These are phyloP conservation scores for Hyphodiscus sp. DNA, from an alignment of 2,329 filamentous ascomycete genomes.

Conservation along the genomic window DNA sequence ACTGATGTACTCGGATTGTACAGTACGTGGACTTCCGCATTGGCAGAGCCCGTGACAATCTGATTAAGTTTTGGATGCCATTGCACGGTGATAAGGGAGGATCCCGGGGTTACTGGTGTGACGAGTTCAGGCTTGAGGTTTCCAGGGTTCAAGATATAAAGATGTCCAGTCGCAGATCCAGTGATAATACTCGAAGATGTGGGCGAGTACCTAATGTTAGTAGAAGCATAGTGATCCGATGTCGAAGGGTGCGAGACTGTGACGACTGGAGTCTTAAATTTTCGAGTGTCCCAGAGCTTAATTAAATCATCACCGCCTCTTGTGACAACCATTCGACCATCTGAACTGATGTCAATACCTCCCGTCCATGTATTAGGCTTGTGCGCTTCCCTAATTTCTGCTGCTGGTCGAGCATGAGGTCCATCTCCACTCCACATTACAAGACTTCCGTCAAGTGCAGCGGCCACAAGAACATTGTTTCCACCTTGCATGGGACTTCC, in stretches of 20 bases:
- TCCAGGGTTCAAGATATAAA: constrained; percentile 90
- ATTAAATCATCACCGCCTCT: constrained; percentile 87
- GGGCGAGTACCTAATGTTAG: constrained; percentile 85
- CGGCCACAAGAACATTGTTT: constrained; percentile 70
- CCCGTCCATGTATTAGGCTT: constrained; percentile 81
- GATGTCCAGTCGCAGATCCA: constrained; percentile 75
- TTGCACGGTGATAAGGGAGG: constrained; percentile 72
- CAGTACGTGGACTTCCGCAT: constrained; percentile 81
- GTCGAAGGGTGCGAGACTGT: constrained; percentile 74
- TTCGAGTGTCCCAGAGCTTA: constrained; percentile 94
- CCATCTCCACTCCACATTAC: constrained; percentile 90
- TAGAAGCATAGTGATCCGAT: constrained; percentile 74
- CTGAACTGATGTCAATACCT: constrained; percentile 82
- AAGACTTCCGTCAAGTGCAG: constrained; percentile 82
- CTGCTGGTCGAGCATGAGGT: constrained; percentile 73
- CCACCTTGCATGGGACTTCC: constrained; percentile 69
- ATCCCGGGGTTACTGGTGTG: constrained; percentile 81
- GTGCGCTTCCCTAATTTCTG: constrained; percentile 81
- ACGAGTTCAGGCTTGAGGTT: constrained; percentile 80
- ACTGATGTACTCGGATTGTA: constrained; percentile 81
- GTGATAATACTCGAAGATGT: constrained; percentile 80
- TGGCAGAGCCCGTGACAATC: constrained; percentile 88
- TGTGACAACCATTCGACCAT: constrained; percentile 85
- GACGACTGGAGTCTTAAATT: constrained; percentile 86
- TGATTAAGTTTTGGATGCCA: constrained; percentile 97